These are phyloP conservation scores for Beauveria sp. DNA, from an alignment of 2,329 filamentous ascomycete species.

Conservation along the genomic window DNA sequence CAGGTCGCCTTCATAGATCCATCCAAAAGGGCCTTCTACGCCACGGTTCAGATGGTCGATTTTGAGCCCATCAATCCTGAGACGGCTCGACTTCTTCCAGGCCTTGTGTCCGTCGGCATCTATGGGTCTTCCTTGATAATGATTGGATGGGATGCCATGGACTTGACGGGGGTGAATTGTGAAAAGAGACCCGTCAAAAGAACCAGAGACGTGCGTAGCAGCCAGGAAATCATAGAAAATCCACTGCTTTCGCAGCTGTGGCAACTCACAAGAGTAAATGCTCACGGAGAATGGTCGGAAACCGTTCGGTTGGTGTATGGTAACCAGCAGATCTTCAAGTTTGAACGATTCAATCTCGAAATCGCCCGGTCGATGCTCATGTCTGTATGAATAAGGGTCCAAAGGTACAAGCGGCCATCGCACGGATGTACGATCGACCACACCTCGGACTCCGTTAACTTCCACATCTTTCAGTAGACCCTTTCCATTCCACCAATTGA, in stretches of 20 bases:
- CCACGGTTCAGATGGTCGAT: constrained; percentile 95
- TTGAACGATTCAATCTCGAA: constrained; percentile 98
- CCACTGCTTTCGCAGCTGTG: constrained; percentile 90
- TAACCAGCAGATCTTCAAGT: constrained; percentile 86
- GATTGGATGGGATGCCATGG: constrained; percentile 64
- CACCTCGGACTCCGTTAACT: constrained; percentile 85
- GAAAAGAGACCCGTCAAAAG: constrained; percentile 91
- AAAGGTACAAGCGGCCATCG: constrained; percentile 54
- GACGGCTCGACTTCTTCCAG: constrained; percentile 93
- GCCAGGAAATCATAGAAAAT: constrained; percentile 96
- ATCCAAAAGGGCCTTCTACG: constrained; percentile 88
- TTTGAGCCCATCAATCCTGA: constrained; percentile 86
- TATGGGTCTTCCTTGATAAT: constrained; percentile 43
- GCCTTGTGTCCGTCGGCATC: constrained; percentile 58
- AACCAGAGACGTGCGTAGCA: constrained; percentile 92
- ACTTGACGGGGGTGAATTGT: constrained; percentile 93
- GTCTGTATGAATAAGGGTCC: constrained; percentile 81
- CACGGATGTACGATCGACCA: constrained; percentile 83
- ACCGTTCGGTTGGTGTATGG: constrained; percentile 78
- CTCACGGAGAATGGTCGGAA: constrained; percentile 95
- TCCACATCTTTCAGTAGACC: constrained; percentile 87
- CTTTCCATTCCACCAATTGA: constrained; percentile 99
- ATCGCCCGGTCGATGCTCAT: constrained; percentile 82
- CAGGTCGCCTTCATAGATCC: constrained; percentile 96
- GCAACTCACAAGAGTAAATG: constrained; percentile 92